These are phyloP conservation scores for Pogostemon cablin DNA, from an alignment of 257 asterid genomes.

Conservation along the genomic window DNA sequence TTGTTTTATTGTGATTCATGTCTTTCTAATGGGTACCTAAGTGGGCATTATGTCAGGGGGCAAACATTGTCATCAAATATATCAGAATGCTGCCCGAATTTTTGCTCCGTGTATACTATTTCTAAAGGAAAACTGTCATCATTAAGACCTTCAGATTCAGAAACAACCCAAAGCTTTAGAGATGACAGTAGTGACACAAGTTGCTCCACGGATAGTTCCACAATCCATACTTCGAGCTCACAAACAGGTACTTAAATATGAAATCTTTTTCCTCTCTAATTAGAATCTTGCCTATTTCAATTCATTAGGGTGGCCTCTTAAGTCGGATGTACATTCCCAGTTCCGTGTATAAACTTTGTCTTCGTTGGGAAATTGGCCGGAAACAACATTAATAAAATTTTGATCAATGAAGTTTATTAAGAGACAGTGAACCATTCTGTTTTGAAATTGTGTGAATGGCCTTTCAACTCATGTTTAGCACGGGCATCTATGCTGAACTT, in stretches of 20 bases:
- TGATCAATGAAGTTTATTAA: too few species aligned
- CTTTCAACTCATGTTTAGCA: too few species aligned
- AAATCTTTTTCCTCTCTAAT: constrained; percentile 13
- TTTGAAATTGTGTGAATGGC: too few species aligned
- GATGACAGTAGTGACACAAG: constrained; percentile 60
- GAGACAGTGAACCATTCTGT: too few species aligned
- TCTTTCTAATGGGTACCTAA: background rate
- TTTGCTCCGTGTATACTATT: constrained; percentile 76
- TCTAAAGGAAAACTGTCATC: constrained; percentile 78
- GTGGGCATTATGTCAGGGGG: constrained; percentile 43
- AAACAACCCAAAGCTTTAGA: constrained; percentile 46
- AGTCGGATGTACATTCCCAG: too few species aligned
- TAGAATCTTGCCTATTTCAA: background rate
- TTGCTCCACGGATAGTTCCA: constrained; percentile 49
- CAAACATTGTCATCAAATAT: constrained; percentile 63
- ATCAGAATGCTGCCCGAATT: constrained; percentile 55
- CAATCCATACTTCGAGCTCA: constrained; percentile 43
- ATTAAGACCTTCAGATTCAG: constrained; percentile 69
- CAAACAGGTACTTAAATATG: constrained; percentile 44
- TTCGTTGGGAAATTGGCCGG: too few species aligned
- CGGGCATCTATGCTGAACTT: background rate
- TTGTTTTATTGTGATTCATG: background rate
- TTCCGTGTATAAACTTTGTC: too few species aligned
- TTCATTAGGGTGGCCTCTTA: too few species aligned
- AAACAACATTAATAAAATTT: too few species aligned